phyloP scores from a whole-genome alignment of 495 filamentous ascomycete species.

The Darksidea phi region DNA sequence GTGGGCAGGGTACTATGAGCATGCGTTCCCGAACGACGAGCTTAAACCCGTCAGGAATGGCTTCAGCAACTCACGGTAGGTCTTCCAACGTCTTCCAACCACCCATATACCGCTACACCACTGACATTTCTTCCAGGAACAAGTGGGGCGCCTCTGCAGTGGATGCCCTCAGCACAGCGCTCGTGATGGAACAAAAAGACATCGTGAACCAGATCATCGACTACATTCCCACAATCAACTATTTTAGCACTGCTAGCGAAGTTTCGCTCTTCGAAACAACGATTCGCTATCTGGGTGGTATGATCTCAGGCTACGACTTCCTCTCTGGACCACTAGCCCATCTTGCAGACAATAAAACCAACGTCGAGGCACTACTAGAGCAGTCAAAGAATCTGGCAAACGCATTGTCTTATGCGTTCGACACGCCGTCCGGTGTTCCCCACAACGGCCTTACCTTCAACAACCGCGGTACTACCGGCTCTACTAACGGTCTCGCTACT shows the following conservation, averaged over 20 bases:
- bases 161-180: conserved; percentile 77
- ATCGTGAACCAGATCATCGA: conserved; percentile 68
- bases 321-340: conserved; percentile 66
- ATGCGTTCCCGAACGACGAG: conserved; percentile 79
- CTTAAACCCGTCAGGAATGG: conserved; percentile 65
- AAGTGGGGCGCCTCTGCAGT: conserved; percentile 85
- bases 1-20: conserved; percentile 78
- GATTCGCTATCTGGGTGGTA: conserved; percentile 79
- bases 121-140: conserved; percentile 54
- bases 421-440: conserved; percentile 73
- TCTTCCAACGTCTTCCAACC: conserved; percentile 4
- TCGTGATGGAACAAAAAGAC: conserved; percentile 69
- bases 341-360: conserved; percentile 43
- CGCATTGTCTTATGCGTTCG: conserved; percentile 72
- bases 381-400: conserved; percentile 72
- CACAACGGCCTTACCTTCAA: conserved; percentile 68
- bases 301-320: conserved; percentile 81
- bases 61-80: conserved; percentile 67
- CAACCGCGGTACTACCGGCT: conserved; percentile 34
- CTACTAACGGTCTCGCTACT: conserved; percentile 40
- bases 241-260: conserved; percentile 54
- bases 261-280: conserved; percentile 88
- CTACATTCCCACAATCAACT: conserved; percentile 68
- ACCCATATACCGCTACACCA: not conserved
- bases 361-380: conserved; percentile 57